phyloP scores from a whole-genome alignment of 176 grass and related monocot species.

The Phyllostachys edulis region DNA sequence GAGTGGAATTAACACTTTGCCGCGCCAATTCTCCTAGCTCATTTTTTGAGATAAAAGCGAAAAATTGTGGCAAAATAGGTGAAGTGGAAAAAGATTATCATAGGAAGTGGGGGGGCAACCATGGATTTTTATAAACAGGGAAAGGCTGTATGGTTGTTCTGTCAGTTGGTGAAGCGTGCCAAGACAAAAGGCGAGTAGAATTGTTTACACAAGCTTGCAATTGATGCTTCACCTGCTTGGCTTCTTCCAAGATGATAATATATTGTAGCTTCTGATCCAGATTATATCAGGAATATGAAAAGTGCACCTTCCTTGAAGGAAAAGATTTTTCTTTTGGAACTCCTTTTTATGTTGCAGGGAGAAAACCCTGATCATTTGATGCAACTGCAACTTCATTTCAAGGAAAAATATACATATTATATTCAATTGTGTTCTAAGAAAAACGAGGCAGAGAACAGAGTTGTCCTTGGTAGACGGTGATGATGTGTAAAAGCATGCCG shows the following conservation, averaged over 20 bases:
- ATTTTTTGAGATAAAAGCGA: too few species aligned
- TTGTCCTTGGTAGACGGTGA: neutral
- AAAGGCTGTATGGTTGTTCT: neutral
- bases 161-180: neutral
- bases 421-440: neutral
- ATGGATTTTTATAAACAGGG: neutral
- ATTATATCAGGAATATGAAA: neutral
- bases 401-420: neutral
- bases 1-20: neutral
- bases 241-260: neutral
- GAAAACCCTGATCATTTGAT: neutral
- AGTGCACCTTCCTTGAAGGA: neutral
- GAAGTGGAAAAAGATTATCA: too few species aligned
- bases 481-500: neutral
- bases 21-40: too few species aligned
- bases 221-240: neutral
- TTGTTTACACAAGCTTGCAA: slow-evolving; percentile 5
- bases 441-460: neutral
- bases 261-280: neutral
- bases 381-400: neutral
- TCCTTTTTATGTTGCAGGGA: neutral
- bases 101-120: neutral
- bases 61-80: neutral
- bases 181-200: neutral
- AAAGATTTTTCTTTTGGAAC: neutral